phyloP scores from a whole-genome alignment of 2,329 filamentous ascomycete genomes.

The Aaosphaeria arxii region DNA sequence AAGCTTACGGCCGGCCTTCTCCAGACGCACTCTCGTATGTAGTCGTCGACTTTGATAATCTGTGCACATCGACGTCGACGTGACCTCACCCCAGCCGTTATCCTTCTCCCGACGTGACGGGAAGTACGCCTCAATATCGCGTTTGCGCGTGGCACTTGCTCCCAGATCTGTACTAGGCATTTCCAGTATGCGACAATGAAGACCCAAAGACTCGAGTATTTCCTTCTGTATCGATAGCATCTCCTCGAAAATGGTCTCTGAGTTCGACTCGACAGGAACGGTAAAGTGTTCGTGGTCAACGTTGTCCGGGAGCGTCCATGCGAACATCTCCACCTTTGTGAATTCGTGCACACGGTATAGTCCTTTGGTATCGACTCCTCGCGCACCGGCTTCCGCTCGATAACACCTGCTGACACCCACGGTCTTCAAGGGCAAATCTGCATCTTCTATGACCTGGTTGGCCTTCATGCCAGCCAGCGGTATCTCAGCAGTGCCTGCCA shows the following conservation, averaged over 20 bases:
- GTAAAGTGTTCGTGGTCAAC: constrained; percentile 30
- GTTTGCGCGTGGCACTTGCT: constrained; percentile 80
- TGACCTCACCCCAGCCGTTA: constrained; percentile 89
- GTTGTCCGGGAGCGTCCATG: constrained; percentile 69
- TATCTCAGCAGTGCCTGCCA: constrained; percentile 92
- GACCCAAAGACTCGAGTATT: constrained; percentile 71
- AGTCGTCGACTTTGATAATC: constrained; percentile 90
- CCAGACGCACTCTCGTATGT: constrained; percentile 66
- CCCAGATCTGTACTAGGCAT: constrained; percentile 90
- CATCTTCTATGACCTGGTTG: constrained; percentile 62
- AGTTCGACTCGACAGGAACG: constrained; percentile 32
- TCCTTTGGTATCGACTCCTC: constrained; percentile 88
- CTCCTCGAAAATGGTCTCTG: constrained; percentile 70
- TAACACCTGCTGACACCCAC: constrained; percentile 91
- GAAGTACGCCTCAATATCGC: constrained; percentile 93
- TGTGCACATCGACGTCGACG: constrained; percentile 84
- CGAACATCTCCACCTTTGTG: constrained; percentile 97
- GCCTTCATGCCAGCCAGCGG: constrained; percentile 90
- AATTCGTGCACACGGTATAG: constrained; percentile 98
- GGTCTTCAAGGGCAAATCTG: constrained; percentile 70
- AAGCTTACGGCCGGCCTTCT: constrained; percentile 48
- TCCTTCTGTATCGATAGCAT: constrained; percentile 84
- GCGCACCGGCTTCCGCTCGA: constrained; percentile 87
- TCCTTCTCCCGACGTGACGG: constrained; percentile 68
- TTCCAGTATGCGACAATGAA: constrained; percentile 85